A percentile compares a stretch with the other conserved stretches of the same genome.
phyloP scores from a whole-genome alignment of 495 filamentous ascomycete species.

The Hypoxylon fuscum region DNA sequence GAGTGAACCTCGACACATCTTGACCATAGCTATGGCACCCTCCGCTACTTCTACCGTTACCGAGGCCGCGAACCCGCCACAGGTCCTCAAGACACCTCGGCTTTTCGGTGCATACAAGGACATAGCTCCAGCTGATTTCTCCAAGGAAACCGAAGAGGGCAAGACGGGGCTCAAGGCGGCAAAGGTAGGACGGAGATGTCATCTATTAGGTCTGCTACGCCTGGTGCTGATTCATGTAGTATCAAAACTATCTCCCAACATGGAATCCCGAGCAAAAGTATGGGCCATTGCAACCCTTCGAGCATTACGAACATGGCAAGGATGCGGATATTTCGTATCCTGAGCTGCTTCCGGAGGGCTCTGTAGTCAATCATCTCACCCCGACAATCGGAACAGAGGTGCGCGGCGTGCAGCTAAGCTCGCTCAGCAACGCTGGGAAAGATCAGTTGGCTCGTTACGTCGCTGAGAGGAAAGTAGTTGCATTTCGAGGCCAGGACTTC shows the following conservation, averaged over 20 bases:
- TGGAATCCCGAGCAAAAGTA: constrained; percentile 72
- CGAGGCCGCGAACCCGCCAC: constrained; percentile 44
- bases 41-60: constrained; percentile 59
- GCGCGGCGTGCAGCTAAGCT: constrained; percentile 77
- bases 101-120: constrained; percentile 70
- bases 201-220: neutral
- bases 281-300: constrained; percentile 71
- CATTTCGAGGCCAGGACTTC: constrained; percentile 82
- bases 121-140: constrained; percentile 61
- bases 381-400: constrained; percentile 81
- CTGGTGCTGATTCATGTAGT: constrained; percentile 49
- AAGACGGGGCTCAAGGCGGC: constrained; percentile 57
- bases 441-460: constrained; percentile 84
- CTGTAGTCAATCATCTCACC: constrained; percentile 67
- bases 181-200: constrained; percentile 41
- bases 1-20: neutral
- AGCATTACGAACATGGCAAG: constrained; percentile 76
- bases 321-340: constrained; percentile 73
- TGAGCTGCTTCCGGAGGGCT: constrained; percentile 68
- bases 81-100: constrained; percentile 50
- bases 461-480: constrained; percentile 81
- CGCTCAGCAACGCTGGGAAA: constrained; percentile 71
- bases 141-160: constrained; percentile 57
- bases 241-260: constrained; percentile 79
- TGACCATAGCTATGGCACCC: constrained; percentile 60